A percentile compares a stretch with the other conserved stretches of the same genome.
These are phyloP conservation scores for Rubia peregrina DNA, from an alignment of 305 asterid genomes.

Conservation along the genomic window DNA sequence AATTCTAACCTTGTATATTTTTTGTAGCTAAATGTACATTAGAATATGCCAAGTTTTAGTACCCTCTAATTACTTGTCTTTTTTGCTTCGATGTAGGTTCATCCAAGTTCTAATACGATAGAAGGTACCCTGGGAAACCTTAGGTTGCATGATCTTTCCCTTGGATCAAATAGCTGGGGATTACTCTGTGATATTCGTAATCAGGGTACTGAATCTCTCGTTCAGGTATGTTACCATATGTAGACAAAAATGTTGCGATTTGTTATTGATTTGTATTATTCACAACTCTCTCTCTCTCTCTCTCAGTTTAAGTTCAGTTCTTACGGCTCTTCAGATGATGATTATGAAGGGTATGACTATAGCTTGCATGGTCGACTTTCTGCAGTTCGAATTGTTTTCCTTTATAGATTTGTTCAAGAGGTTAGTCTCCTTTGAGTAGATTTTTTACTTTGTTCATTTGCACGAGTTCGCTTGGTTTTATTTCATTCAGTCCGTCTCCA, in stretches of 20 bases:
- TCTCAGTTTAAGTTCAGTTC: slow-evolving; percentile 85
- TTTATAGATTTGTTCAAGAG: slow-evolving; percentile 93
- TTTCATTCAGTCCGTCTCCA: not conserved
- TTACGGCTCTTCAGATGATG: slow-evolving; percentile 72
- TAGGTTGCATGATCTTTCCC: slow-evolving; percentile 78
- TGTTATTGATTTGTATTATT: not conserved
- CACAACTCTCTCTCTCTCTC: slow-evolving; percentile 19
- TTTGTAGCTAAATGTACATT: not conserved
- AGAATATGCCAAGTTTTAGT: not conserved
- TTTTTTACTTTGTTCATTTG: not conserved
- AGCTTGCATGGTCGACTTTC: slow-evolving; percentile 90
- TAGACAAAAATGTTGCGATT: not conserved
- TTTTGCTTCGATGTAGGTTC: slow-evolving; percentile 53
- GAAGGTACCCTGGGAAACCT: slow-evolving; percentile 89
- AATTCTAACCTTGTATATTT: not conserved
- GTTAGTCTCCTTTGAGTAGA: slow-evolving; percentile 28
- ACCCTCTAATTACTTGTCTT: not conserved
- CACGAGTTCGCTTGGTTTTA: not conserved
- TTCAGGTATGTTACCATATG: slow-evolving; percentile 50
- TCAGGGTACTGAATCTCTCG: slow-evolving; percentile 87
- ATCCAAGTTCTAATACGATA: slow-evolving; percentile 86
- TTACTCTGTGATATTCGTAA: slow-evolving; percentile 97
- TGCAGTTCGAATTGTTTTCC: slow-evolving; percentile 95
- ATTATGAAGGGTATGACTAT: slow-evolving; percentile 84
- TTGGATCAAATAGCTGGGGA: slow-evolving; percentile 84